These are phyloP conservation scores for Metarhizium rileyi DNA, from an alignment of 2,329 filamentous ascomycete species.

Conservation along the genomic window DNA sequence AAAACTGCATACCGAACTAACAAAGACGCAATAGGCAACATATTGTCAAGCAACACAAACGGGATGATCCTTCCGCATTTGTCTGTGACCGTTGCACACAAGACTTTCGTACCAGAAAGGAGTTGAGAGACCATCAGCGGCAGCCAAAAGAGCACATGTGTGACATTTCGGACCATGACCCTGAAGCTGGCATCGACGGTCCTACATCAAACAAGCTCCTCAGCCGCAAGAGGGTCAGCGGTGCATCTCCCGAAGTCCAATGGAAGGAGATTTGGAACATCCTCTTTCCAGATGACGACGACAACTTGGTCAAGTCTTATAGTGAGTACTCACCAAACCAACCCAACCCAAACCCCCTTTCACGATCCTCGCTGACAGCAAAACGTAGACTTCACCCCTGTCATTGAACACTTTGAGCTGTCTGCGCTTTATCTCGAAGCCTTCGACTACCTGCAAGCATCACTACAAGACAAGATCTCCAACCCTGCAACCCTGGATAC, in stretches of 20 bases:
- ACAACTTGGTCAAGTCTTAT: constrained; percentile 19
- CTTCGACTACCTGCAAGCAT: constrained; percentile 22
- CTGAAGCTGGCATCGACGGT: constrained; percentile 30
- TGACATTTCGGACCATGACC: constrained; percentile 29
- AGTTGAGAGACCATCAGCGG: constrained; percentile 29
- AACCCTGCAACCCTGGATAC: constrained; percentile 29
- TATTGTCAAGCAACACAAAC: constrained; percentile 33
- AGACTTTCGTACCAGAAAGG: constrained; percentile 27
- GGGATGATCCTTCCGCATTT: constrained; percentile 30
- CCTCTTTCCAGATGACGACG: constrained; percentile 31
- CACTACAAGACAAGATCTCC: constrained; percentile 27
- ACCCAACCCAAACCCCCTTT: too few relatives aligned
- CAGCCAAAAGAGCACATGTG: constrained; percentile 32
- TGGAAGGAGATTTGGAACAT: constrained; percentile 34
- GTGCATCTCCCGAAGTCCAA: constrained; percentile 27
- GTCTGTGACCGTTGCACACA: constrained; percentile 31
- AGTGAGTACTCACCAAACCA: constrained; percentile 13
- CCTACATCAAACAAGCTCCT: constrained; percentile 30
- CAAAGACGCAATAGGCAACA: constrained; percentile 25
- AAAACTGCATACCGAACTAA: not conserved
- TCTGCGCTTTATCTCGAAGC: constrained; percentile 23
- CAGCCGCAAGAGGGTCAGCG: constrained; percentile 29
- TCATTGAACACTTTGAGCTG: constrained; percentile 32
- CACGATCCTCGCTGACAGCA: constrained; percentile 2
- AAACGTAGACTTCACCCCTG: constrained; percentile 26